Percentiles rank a stretch among this genome's conserved stretches.
phyloP scores from a whole-genome alignment of 257 asterid genomes.

The Nicotiana sylvestris region DNA sequence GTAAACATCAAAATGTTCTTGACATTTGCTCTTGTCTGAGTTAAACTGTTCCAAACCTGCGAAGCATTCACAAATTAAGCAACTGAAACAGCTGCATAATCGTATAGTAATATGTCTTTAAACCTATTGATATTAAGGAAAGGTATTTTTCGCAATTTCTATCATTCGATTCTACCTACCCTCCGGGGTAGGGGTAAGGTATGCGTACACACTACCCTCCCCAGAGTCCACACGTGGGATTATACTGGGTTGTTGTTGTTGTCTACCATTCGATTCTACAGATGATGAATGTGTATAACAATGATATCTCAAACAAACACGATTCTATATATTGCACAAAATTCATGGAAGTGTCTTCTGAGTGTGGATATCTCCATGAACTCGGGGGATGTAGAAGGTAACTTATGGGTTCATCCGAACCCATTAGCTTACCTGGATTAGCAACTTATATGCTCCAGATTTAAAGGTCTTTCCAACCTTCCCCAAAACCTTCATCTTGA shows the following conservation, averaged over 20 bases:
- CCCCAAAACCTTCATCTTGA: not conserved
- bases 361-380: not conserved
- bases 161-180: not conserved
- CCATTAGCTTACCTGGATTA: not conserved
- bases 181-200: no score
- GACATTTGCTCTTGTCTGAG: slow-evolving; percentile 86
- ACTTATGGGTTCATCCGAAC: no score
- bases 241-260: no score
- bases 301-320: not conserved
- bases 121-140: not conserved
- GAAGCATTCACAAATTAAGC: not conserved
- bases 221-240: no score
- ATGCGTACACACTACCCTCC: no score
- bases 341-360: not conserved
- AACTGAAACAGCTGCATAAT: not conserved
- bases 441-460: not conserved
- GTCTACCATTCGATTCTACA: not conserved
- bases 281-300: not conserved
- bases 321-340: not conserved
- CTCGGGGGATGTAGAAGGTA: no score
- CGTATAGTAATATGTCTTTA: not conserved
- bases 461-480: not conserved
- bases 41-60: slow-evolving; percentile 69
- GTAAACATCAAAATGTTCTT: slow-evolving; percentile 81
- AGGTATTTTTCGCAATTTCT: not conserved